Base-by-base conservation (phyloP, 441 rosid genomes). In the Populus hybrid region DNA sequence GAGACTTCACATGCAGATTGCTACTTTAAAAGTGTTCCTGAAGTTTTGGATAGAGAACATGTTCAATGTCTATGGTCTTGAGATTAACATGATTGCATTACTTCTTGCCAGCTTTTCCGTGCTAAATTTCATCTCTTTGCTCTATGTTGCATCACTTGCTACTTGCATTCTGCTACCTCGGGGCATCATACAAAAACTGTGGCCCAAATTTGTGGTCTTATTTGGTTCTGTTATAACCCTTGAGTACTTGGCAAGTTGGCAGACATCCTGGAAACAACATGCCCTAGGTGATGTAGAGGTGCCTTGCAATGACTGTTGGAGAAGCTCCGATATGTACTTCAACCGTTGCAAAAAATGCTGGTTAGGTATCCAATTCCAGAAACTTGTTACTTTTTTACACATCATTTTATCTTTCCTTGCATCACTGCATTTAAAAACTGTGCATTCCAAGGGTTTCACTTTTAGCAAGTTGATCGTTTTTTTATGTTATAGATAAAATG, bases 1-100 rank as follows among this genome's bases (percentile, higher is more conserved):
- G 89, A 93, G 98, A 86, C 89, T 96, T 77, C 90, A 91, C 74
- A 90, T 84, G 67, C 99, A 96, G 83, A 93, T 83, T 88, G 84
- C 86, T 75, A 83, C 90, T 77, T 80, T 94, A 74, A 93, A 88
- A 87, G 82, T 90, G 78, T 92, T 87, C 84, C 69, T 94, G 83
- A 94, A 88, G 83, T 96, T 94, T 86, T 93, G 96, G 97, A 84
- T 89, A 71, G 99, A 96, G 86, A 94, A 93, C 73, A 76, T 91
- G 91, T 94, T 96, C 84, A 96, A 89, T 87, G 93, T 96, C 80
- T 92, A 87, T 82, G 98, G 98, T 81, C 98, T 94, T n/a, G 99
- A 96, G 93, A 91, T 96, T 76, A 96, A 89, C 87, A 94, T 96
- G 99, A 86, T 96, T 68, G 94, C 85, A 14, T 87, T 96, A 82